Evolutionary conservation across 1,284 basidiomycete genomes (phyloP), one percentile per base, ranked within the genome.

Genomic region (Cutaneotrichosporon mucoides): DNA sequence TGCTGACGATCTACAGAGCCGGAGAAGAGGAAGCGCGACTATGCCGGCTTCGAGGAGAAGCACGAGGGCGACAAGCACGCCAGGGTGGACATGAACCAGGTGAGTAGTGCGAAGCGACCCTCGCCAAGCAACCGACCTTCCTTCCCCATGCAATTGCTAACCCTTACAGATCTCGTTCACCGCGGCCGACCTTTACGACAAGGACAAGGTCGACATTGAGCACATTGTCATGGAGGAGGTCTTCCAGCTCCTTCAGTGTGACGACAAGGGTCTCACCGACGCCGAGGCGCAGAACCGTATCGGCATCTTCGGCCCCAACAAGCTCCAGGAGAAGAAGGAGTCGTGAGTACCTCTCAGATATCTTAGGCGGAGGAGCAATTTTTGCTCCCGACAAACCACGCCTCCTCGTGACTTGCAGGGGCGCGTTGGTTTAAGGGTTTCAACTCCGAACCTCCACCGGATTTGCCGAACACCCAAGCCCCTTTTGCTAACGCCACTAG

Each of bases 181-280:
- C 54, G 73, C 73, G 52, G 66, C 70, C 69, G 76, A 98, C 80
- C 82, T 98, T 51, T 96, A 95, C 79, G 90, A 95, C 81, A 95
- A 95, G 83, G 92, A 97, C 82, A 98, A 98, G 83, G 94, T 98
- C 79, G 94, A 98, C 80, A 84, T 98, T 59, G 94, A 97, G 83
- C 94, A 92, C 52, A 88, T 98, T 74, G 89, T 92, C 71, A 89
- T 98, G 77, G 92, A 95, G 69, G 93, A 97, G 75, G 92, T 97
- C 79, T 94, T 95, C 85, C 91, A 88, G 66, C 87, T 98, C 64
- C 87, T 98, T 56, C 93, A 97, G 80, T 94, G 79, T 69, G 76
- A 76, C 68, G 88, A 92, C 66, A 82, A 83, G 50, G 94, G 94
- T 85, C 84, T 98, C 48, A 79, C 81, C 37, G 65, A 79, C 6